Conservation (phyloP, 306 rosid genomes). For the Casuarina equisetifolia region DNA sequence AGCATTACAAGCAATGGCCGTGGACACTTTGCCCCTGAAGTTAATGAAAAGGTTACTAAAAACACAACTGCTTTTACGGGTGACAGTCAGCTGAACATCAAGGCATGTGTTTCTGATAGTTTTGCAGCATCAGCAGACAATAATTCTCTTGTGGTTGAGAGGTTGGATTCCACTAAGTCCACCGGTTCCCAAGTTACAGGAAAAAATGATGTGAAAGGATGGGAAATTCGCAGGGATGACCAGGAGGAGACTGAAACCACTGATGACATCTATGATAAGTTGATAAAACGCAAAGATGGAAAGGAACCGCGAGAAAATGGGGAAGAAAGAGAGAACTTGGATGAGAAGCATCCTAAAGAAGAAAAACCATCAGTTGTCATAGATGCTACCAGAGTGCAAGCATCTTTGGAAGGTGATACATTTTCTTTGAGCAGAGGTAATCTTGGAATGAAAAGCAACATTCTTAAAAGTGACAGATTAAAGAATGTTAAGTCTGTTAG, state of each 20-base stretch:
- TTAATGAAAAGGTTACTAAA: constrained; percentile 27
- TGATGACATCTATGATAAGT: constrained; percentile 32
- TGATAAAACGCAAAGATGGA: constrained; percentile 36
- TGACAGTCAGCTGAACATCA: constrained; percentile 26
- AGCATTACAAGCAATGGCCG: constrained; percentile 38
- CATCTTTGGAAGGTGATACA: constrained; percentile 27
- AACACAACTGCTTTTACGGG: constrained; percentile 14
- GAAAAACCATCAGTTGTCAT: constrained; percentile 33
- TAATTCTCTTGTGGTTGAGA: constrained; percentile 16
- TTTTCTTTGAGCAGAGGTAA: constrained; percentile 30
- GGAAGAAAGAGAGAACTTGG: constrained; percentile 29
- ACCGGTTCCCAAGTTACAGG: constrained; percentile 21
- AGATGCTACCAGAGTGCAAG: constrained; percentile 37
- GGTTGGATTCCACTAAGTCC: constrained; percentile 17
- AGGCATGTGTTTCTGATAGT: constrained; percentile 18
- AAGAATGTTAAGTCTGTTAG: constrained; percentile 85
- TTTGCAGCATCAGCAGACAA: constrained; percentile 27
- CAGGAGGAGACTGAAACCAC: constrained; percentile 32
- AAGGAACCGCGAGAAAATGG: constrained; percentile 19
- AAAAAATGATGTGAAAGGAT: constrained; percentile 30
- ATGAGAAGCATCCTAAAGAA: constrained; percentile 39
- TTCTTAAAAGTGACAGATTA: constrained; percentile 48
- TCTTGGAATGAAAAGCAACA: constrained; percentile 37
- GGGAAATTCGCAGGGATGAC: constrained; percentile 35
- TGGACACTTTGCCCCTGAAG: constrained; percentile 35